Evolutionary conservation across 441 rosid genomes (phyloP), one percentile per base, ranked within the genome.

Genomic region (California macrophylla): DNA sequence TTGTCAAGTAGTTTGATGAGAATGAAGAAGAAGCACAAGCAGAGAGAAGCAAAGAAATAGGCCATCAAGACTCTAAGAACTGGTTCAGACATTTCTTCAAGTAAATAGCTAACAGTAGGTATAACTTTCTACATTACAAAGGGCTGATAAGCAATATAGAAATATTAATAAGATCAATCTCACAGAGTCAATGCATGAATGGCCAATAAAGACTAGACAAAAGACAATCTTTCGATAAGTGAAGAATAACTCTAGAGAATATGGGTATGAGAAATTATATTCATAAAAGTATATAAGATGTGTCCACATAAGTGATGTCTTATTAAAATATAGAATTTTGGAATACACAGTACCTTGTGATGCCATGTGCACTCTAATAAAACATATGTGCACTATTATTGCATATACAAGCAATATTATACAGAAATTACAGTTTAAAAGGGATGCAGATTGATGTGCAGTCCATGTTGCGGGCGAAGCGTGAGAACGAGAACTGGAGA

Each of bases 391-490:
- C 7, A 34, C 40, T n/a, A n/a, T 34, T 34, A 34, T 34, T 34
- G 0, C 6, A 28, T 28, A 28, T 28, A 28, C 3, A 3, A 28
- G 1, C 30, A 28, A 28, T 28, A 1, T 28, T 28, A 34, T 34
- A 34, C 16, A 47, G 20, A 47, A 47, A 2, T 8, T 16, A 12
- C 8, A 52, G 10, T 67, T 58, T 64, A 72, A 58, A 75, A 9
- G 7, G 73, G 32, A 6, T 73, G 66, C 10, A 79, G 64, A 8
- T 67, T 61, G 40, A 85, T 66, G 30, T 79, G 82, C 38, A 85
- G 66, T 30, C 86, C 85, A 42, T 73, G 72, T 70, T 71, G 70
- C 3, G 86, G 86, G 56, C 68, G 24, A 3, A 70, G 66, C 2
- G 75, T 69, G 61, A 85, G 69, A 23, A 67, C 0, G 32, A 24